phyloP scores from a whole-genome alignment of 352 stramenopile genomes.

The Globisporangium paroecandrum region DNA sequence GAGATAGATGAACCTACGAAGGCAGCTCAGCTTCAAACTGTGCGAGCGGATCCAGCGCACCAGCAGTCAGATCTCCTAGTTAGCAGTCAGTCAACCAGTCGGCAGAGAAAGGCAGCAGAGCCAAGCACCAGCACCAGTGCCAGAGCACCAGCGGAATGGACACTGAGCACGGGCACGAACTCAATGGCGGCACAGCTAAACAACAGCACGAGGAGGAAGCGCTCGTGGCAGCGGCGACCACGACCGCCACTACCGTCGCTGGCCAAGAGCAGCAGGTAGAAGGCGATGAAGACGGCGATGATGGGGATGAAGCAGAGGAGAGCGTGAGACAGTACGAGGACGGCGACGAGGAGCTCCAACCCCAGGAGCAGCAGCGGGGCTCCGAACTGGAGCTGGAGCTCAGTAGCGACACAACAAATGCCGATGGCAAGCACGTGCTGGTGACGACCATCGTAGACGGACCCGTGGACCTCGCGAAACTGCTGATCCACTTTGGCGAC shows the following conservation, averaged over 20 bases:
- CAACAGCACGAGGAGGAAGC: not conserved
- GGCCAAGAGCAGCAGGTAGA: not conserved
- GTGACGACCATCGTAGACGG: constrained; percentile 16
- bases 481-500: constrained; percentile 21
- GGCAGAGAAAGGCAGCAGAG: not conserved
- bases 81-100: not conserved
- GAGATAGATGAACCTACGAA: not conserved
- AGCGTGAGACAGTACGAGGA: constrained; percentile 6
- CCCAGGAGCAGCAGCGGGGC: not conserved
- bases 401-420: not conserved
- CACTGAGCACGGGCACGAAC: not conserved
- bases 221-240: not conserved
- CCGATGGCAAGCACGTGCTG: constrained; percentile 13
- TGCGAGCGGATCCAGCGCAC: not conserved
- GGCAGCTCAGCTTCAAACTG: not conserved
- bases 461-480: constrained; percentile 15
- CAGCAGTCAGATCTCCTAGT: not conserved
- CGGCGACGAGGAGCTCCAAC: constrained; percentile 6
- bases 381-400: constrained; percentile 5
- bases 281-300: not conserved
- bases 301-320: constrained; percentile 5
- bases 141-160: constrained; percentile 6
- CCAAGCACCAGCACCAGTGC: not conserved
- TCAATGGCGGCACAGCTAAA: not conserved
- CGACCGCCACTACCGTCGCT: not conserved